Evolutionary conservation across 108 stramenopile genomes (phyloP).

Genomic region (Pseudonitzschia multiseries): DNA sequence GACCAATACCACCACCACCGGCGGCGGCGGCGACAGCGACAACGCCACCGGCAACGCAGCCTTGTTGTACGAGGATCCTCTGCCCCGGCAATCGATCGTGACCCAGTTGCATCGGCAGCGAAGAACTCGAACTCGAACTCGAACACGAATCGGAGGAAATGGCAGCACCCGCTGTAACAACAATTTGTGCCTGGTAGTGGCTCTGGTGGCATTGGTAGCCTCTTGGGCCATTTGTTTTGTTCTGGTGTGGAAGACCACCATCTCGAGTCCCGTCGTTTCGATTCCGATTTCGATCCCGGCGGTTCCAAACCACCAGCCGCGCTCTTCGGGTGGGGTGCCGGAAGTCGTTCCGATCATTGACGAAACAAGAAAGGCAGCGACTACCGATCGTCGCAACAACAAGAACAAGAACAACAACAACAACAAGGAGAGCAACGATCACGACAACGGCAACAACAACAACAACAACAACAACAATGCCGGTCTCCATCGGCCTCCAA

Average conservation of each 20-base stretch:
- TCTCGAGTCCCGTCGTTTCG: no score
- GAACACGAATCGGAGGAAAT: no score
- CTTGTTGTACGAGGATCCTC: neutral
- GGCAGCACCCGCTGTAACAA: neutral
- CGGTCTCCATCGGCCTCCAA: no score
- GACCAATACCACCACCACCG: no score
- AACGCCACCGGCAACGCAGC: no score
- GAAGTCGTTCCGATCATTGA: no score
- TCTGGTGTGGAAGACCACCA: neutral
- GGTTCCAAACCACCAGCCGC: no score
- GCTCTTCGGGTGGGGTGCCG: no score
- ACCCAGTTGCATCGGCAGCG: neutral
- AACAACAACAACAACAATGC: neutral
- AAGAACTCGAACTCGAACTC: no score
- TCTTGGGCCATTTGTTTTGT: constrained; percentile 16
- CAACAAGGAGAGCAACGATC: neutral
- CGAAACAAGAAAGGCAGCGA: no score
- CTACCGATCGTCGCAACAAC: neutral
- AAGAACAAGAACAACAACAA: no score
- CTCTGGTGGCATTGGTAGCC: neutral
- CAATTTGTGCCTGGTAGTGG: neutral
- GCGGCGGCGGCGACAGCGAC: no score
- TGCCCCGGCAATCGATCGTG: neutral
- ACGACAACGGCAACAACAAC: neutral
- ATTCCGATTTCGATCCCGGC: neutral